These are phyloP conservation scores for Cladosporium phlei DNA, from an alignment of 2,329 filamentous ascomycete genomes.

Conservation along the genomic window DNA sequence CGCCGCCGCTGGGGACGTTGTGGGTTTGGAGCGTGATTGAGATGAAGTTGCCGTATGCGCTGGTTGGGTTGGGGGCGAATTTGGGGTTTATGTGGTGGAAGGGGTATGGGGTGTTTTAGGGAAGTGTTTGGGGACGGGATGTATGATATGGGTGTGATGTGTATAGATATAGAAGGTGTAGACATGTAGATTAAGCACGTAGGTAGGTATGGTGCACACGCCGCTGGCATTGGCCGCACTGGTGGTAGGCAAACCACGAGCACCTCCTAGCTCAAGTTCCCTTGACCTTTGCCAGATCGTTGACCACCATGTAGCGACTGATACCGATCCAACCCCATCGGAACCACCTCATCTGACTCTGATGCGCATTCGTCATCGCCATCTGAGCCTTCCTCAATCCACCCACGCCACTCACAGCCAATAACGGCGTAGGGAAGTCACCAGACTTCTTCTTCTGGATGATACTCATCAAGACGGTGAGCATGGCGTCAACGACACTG, in stretches of 20 bases:
- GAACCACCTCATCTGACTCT: constrained; percentile 98
- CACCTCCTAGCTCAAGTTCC: constrained; percentile 26
- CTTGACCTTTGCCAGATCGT: constrained; percentile 68
- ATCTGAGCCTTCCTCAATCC: constrained; percentile 65
- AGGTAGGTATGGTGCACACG: no score
- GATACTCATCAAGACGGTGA: constrained; percentile 60
- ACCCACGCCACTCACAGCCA: constrained; percentile 66
- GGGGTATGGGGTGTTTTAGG: constrained; percentile 7
- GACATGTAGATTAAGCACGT: no score
- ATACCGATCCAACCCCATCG: constrained; percentile 90
- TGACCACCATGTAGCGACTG: constrained; percentile 92
- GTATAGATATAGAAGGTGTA: no score
- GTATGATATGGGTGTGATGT: no score
- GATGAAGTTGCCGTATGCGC: constrained; percentile 40
- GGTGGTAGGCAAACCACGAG: no score
- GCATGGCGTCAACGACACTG: constrained; percentile 68
- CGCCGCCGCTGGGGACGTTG: constrained; percentile 80
- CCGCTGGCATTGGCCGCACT: no score
- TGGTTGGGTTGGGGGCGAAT: constrained; percentile 1
- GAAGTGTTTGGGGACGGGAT: no score
- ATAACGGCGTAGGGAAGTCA: constrained; percentile 50
- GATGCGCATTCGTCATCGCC: constrained; percentile 86
- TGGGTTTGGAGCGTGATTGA: constrained; percentile 95
- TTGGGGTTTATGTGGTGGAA: constrained; percentile 11
- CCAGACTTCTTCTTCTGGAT: constrained; percentile 50